Base-by-base conservation (phyloP, 768 basidiomycete genomes). In the Daedalea quercina region DNA sequence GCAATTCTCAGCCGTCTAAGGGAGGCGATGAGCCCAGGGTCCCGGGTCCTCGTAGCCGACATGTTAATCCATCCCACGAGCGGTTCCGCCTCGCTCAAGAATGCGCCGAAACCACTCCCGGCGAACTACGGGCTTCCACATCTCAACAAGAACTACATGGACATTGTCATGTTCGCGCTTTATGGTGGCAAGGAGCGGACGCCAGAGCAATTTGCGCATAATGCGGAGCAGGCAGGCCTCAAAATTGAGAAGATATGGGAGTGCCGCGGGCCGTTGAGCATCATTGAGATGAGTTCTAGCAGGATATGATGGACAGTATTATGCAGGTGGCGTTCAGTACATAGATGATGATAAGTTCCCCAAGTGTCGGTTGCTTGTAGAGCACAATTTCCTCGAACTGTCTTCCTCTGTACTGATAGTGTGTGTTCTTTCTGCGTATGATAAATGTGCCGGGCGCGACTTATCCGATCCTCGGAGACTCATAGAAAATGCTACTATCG, bases 91-190 rank as follows among this genome's bases (percentile, higher is more conserved):
- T 6, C 12, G n/a, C 19, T 50, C 51, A 44, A 35, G 17, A 4
- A 15, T 35, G 55, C 55, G 35, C 55, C 55, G 23, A 3, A 6
- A 28, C 55, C 55, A 3, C 47, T 56, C 7, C 55, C 46, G 17
- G 55, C 55, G 20, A 57, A 57, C 37, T 54, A 57, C 41, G 56
- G 53, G 3, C 12, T 8, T 1, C 48, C 48, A 2, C 28, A 24
- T 22, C 49, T 46, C 28, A 2, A 23, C 47, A 15, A 23, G 34
- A n/a, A 57, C 37, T 15, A 13, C 4, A 44, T 47, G 17, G 56
- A 57, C 35, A 34, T 57, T 22, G 45, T 43, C 53, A 57, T 57
- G 56, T 35, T 57, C 19, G 40, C 45, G 8, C 19, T 51, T 37
- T 48, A 51, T 1, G 54, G 54, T 22, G 53, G 50, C 15, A 44